phyloP scores from a whole-genome alignment of 352 stramenopile genomes.

The Thalassiosira livingstoniorum region DNA sequence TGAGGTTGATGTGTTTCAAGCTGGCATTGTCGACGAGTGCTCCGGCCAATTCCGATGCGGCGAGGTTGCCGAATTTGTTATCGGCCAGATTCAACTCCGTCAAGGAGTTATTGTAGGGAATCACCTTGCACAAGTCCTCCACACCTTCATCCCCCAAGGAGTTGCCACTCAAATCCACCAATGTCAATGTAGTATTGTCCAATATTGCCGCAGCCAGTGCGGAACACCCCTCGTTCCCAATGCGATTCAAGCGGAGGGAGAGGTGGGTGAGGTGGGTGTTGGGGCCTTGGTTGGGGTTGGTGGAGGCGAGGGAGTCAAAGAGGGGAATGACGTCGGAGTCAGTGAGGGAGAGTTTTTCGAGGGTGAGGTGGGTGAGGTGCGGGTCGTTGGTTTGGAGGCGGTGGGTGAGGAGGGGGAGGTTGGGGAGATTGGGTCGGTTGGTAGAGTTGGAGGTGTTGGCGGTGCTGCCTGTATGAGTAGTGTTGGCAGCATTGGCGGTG shows the following conservation, averaged over 20 bases:
- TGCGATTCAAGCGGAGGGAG: conserved; percentile 25
- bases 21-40: not conserved
- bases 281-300: no score
- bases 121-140: conserved; percentile 22
- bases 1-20: conserved; percentile 23
- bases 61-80: conserved; percentile 92
- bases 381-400: conserved; percentile 14
- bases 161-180: conserved; percentile 36
- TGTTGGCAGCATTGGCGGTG: not conserved
- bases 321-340: conserved; percentile 36
- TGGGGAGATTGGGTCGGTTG: not conserved
- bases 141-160: conserved; percentile 39
- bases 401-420: not conserved
- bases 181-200: conserved; percentile 21
- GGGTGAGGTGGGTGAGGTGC: conserved; percentile 15
- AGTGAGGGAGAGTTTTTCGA: conserved; percentile 25
- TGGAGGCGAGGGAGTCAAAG: conserved; percentile 24
- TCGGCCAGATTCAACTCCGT: conserved; percentile 60
- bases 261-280: conserved; percentile 20
- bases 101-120: conserved; percentile 30
- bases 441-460: not conserved
- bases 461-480: no score
- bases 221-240: conserved; percentile 36
- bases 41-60: conserved; percentile 80
- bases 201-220: conserved; percentile 28